Evolutionary conservation across 805 yeast species (phyloP).

Genomic region (Nakazawaea ambrosiae): DNA sequence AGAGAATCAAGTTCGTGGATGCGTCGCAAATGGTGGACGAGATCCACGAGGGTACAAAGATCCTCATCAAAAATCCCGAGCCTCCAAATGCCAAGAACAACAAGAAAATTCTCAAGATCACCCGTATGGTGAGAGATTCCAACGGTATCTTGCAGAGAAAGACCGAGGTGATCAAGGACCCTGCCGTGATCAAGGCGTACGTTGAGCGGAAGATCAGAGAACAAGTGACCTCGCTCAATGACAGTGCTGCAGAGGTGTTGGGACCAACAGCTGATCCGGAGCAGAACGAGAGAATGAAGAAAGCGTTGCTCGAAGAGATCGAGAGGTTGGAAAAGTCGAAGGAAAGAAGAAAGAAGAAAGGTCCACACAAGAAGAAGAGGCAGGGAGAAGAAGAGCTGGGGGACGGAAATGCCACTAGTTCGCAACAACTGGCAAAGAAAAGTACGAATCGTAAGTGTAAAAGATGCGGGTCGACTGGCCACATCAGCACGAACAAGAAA

Average conservation of each 20-base stretch:
- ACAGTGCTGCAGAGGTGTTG: slow-evolving; percentile 65
- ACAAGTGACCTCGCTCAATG: slow-evolving; percentile 26
- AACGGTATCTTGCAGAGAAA: slow-evolving; percentile 82
- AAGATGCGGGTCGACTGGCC: slow-evolving; percentile 93
- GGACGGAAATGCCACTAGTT: slow-evolving; percentile 24
- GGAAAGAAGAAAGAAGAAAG: slow-evolving; percentile 50
- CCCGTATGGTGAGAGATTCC: slow-evolving; percentile 74
- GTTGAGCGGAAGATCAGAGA: slow-evolving; percentile 44
- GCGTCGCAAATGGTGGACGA: slow-evolving; percentile 5
- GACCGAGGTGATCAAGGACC: slow-evolving; percentile 74
- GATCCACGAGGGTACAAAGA: slow-evolving; percentile 7
- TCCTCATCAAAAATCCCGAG: slow-evolving; percentile 8
- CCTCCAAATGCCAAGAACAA: slow-evolving; percentile 17
- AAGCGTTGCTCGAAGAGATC: slow-evolving; percentile 72
- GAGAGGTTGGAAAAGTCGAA: slow-evolving; percentile 76
- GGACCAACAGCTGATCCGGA: slow-evolving; percentile 80
- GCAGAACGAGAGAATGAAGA: slow-evolving; percentile 68
- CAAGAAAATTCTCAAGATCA: slow-evolving; percentile 41
- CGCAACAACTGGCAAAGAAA: slow-evolving; percentile 32
- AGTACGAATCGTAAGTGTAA: slow-evolving; percentile 80
- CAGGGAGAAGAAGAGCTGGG: not conserved
- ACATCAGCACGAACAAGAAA: slow-evolving; percentile 80
- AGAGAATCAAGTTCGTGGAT: slow-evolving; percentile 1
- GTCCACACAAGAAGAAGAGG: slow-evolving; percentile 10
- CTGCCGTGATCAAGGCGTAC: slow-evolving; percentile 81